These are phyloP conservation scores for Nyctanthes arbortristis DNA, from an alignment of 257 asterid genomes.

Conservation along the genomic window DNA sequence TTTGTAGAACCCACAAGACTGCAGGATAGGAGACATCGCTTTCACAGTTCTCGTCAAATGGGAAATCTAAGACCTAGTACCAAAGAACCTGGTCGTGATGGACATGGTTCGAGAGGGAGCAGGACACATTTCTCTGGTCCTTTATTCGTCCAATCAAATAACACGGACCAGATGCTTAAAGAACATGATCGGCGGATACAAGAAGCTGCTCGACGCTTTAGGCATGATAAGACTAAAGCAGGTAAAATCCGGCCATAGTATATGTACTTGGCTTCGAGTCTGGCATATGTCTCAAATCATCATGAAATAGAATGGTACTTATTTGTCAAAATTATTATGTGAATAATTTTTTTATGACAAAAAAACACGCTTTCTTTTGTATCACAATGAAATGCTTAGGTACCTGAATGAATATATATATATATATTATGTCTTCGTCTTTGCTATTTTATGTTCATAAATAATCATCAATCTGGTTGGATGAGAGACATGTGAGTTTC, in stretches of 20 bases:
- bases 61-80: conserved; percentile 42
- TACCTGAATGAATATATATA: too few species aligned
- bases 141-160: conserved; percentile 55
- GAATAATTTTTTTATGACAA: too few species aligned
- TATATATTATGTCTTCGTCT: too few species aligned
- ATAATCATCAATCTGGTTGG: background rate
- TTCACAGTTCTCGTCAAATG: conserved; percentile 39
- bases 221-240: conserved; percentile 54
- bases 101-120: conserved; percentile 43
- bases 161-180: conserved; percentile 80
- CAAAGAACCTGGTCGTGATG: conserved; percentile 49
- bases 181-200: conserved; percentile 86
- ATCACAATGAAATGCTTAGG: too few species aligned
- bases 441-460: too few species aligned
- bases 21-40: conserved; percentile 38
- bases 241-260: conserved; percentile 45
- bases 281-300: conserved; percentile 22
- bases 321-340: too few species aligned
- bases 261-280: conserved; percentile 26
- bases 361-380: too few species aligned
- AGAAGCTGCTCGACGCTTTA: conserved; percentile 73
- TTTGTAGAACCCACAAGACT: conserved; percentile 43
- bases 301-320: background rate
- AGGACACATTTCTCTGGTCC: conserved; percentile 78
- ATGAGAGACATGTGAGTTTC: background rate